Evolutionary conservation across 176 grass and related monocot genomes (phyloP).

Genomic region (maize (Zea mays)): DNA sequence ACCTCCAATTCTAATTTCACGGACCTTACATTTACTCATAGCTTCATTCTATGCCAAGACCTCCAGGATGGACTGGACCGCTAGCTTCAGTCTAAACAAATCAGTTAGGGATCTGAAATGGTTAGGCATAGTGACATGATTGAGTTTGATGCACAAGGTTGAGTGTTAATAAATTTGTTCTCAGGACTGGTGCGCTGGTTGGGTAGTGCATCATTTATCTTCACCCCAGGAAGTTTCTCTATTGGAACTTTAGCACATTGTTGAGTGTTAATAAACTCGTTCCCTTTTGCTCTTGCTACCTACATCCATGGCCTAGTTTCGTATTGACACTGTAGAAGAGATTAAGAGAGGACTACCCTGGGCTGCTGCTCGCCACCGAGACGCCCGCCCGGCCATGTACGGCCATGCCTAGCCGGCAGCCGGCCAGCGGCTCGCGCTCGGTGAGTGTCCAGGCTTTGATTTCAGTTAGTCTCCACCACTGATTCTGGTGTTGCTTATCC

Average conservation of each 20-base stretch:
- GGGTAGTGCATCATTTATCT: neutral
- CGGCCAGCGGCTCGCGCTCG: too few species aligned
- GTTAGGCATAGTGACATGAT: constrained; percentile 6
- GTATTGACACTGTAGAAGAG: too few species aligned
- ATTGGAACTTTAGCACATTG: neutral
- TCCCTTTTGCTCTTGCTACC: too few species aligned
- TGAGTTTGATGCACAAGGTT: constrained; percentile 17
- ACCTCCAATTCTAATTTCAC: constrained; percentile 1
- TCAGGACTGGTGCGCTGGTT: constrained; percentile 5
- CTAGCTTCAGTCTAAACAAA: neutral
- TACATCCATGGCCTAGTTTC: too few species aligned
- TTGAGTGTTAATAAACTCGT: too few species aligned
- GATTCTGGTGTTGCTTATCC: constrained; percentile 60
- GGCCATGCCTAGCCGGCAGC: too few species aligned
- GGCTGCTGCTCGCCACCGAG: too few species aligned
- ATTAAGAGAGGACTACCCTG: too few species aligned
- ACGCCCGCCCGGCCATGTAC: too few species aligned
- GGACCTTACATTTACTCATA: neutral
- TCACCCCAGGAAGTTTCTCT: neutral
- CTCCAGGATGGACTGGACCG: too few species aligned
- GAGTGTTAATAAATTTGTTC: neutral
- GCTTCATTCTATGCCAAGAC: neutral
- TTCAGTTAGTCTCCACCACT: too few species aligned
- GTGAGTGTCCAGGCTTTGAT: too few species aligned
- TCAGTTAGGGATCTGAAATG: constrained; percentile 5